Conservation (phyloP, 1,284 basidiomycete species). For the Ustilago bromivora region DNA sequence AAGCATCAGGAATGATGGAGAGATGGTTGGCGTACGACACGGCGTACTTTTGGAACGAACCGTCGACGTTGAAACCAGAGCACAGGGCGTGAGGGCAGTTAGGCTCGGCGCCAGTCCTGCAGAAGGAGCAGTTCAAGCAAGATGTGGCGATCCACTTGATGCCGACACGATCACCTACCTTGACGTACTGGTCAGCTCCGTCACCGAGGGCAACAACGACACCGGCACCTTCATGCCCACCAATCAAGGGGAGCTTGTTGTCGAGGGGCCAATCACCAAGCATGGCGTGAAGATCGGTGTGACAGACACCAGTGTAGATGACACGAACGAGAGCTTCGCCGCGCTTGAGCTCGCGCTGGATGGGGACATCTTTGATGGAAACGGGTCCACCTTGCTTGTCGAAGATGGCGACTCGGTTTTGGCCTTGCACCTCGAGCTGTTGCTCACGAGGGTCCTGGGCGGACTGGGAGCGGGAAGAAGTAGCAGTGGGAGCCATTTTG, state of each 20-base stretch:
- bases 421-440: conserved; percentile 45
- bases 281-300: conserved; percentile 60
- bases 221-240: conserved; percentile 81
- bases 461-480: conserved; percentile 21
- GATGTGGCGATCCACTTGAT: conserved; percentile 78
- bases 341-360: conserved; percentile 78
- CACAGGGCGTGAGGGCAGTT: conserved; percentile 60
- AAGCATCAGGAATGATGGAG: conserved; percentile 71
- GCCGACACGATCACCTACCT: conserved; percentile 83
- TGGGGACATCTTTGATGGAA: conserved; percentile 66
- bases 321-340: conserved; percentile 86
- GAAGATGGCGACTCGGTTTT: conserved; percentile 57
- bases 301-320: conserved; percentile 61
- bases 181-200: conserved; percentile 75
- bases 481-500: conserved; percentile 50
- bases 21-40: conserved; percentile 79
- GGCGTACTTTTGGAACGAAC: conserved; percentile 81
- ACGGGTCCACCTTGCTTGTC: conserved; percentile 59
- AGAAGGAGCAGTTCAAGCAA: conserved; percentile 80
- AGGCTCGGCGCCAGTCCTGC: conserved; percentile 79
- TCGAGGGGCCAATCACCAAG: conserved; percentile 67
- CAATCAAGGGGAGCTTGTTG: conserved; percentile 80
- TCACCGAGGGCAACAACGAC: conserved; percentile 81
- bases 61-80: conserved; percentile 77
- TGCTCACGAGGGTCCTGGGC: conserved; percentile 54